Percentiles rank a stretch among this genome's conserved stretches.
phyloP scores from a whole-genome alignment of 1,284 basidiomycete species.

The Microstroma glucosiphilum region DNA sequence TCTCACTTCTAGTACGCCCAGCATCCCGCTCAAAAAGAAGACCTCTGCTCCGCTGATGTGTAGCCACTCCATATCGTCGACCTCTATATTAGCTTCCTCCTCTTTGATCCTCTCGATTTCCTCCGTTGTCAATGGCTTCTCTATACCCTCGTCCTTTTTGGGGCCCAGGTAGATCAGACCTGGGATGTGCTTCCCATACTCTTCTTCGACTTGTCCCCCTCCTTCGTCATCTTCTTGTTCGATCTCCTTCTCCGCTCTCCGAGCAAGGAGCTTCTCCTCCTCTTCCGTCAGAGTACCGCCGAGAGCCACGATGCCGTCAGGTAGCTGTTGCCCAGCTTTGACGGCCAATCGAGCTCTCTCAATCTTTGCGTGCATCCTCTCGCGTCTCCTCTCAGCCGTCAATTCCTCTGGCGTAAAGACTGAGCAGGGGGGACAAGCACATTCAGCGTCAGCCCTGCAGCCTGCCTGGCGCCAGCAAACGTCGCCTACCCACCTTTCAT shows the following conservation, averaged over 20 bases:
- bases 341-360: conserved; percentile 46
- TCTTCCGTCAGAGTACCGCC: conserved; percentile 51
- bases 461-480: neutral
- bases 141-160: conserved; percentile 17
- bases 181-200: conserved; percentile 16
- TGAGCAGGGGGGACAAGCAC: conserved; percentile 3
- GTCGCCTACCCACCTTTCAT: conserved; percentile 39
- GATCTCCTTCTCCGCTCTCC: conserved; percentile 29
- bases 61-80: conserved; percentile 76
- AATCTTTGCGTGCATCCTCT: conserved; percentile 46
- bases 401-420: conserved; percentile 46
- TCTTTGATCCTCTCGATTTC: conserved; percentile 10
- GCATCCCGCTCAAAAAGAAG: conserved; percentile 77
- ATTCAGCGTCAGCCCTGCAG: neutral
- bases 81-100: conserved; percentile 45
- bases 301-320: conserved; percentile 40
- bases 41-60: conserved; percentile 87
- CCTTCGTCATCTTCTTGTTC: conserved; percentile 23
- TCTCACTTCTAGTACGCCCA: conserved; percentile 72
- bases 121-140: neutral
- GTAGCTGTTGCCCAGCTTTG: conserved; percentile 41
- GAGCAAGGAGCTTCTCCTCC: conserved; percentile 30
- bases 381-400: conserved; percentile 40
- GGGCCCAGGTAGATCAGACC: conserved; percentile 17
- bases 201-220: neutral